Percentiles rank a stretch among this genome's conserved stretches.
phyloP scores from a whole-genome alignment of 371 early-diverging fungal species.

The Phascolomyces articulosus region DNA sequence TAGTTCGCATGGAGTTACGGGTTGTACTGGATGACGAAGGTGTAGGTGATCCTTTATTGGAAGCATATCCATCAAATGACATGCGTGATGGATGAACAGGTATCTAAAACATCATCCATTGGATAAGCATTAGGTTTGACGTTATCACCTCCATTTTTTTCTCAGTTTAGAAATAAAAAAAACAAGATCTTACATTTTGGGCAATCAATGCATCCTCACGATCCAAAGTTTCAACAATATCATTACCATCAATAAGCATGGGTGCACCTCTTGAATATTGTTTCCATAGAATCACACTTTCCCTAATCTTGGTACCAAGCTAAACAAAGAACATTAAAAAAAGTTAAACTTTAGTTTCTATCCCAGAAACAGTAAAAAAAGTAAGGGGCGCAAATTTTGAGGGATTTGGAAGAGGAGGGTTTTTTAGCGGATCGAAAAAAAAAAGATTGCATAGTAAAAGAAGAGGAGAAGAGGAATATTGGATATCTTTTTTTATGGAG shows the following conservation, averaged over 20 bases:
- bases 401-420: background rate
- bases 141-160: too few relatives aligned
- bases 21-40: slow-evolving; percentile 21
- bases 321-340: slow-evolving; percentile 7
- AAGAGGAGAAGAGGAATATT: background rate
- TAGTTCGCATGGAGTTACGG: slow-evolving; percentile 16
- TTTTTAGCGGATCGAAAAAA: too few relatives aligned
- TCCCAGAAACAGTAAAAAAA: background rate
- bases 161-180: background rate
- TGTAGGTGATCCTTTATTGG: slow-evolving; percentile 20
- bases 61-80: slow-evolving; percentile 25
- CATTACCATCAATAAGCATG: slow-evolving; percentile 34
- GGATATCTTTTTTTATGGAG: background rate
- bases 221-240: slow-evolving; percentile 27
- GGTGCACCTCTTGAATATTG: slow-evolving; percentile 34
- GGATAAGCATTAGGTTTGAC: too few relatives aligned
- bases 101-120: slow-evolving; percentile 3
- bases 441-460: background rate
- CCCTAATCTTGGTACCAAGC: slow-evolving; percentile 35
- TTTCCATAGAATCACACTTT: slow-evolving; percentile 34
- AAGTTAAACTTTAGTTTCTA: background rate
- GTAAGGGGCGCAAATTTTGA: background rate
- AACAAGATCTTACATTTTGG: slow-evolving; percentile 25
- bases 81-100: slow-evolving; percentile 34
- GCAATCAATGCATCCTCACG: slow-evolving; percentile 26